A percentile compares a stretch with the other conserved stretches of the same genome.
Evolutionary conservation across 2,329 filamentous ascomycete species (phyloP).

Genomic region (Zarea fungicola): DNA sequence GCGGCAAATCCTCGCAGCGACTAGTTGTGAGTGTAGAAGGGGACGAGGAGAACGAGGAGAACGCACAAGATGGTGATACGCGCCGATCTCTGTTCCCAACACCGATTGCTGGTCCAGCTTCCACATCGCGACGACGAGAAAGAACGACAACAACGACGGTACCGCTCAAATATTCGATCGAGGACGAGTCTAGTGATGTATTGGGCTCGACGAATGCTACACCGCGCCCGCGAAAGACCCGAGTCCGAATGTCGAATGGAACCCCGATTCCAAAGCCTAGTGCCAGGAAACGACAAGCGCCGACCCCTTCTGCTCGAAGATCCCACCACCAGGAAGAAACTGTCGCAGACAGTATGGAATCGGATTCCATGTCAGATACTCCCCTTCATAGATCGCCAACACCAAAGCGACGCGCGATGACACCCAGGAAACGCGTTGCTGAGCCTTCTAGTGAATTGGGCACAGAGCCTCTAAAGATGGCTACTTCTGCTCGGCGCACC

Average conservation of each 20-base stretch:
- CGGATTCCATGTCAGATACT: slow-evolving; percentile 8
- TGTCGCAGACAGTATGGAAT: slow-evolving; percentile 17
- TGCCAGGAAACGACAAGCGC: slow-evolving; percentile 33
- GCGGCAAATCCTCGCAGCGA: slow-evolving; percentile 44
- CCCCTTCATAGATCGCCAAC: slow-evolving; percentile 4
- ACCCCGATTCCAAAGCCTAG: slow-evolving; percentile 42
- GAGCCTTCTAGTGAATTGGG: slow-evolving; percentile 25
- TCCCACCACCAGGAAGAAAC: slow-evolving; percentile 30
- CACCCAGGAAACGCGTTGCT: slow-evolving; percentile 13
- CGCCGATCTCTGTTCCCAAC: slow-evolving; percentile 40
- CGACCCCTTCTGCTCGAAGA: slow-evolving; percentile 39
- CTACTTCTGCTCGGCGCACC: slow-evolving; percentile 15
- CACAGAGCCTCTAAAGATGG: slow-evolving; percentile 15
- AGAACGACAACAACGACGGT: slow-evolving; percentile 45
- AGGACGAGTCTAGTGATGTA: slow-evolving; percentile 31
- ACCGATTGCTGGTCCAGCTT: slow-evolving; percentile 34
- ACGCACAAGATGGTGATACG: slow-evolving; percentile 26
- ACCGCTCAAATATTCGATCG: slow-evolving; percentile 41
- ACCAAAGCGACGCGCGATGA: slow-evolving; percentile 13
- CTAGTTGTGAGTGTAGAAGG: slow-evolving; percentile 54
- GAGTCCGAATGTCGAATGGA: slow-evolving; percentile 45
- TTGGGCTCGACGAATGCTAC: slow-evolving; percentile 25
- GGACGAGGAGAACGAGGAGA: slow-evolving; percentile 35
- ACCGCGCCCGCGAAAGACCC: slow-evolving; percentile 40
- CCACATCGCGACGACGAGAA: slow-evolving; percentile 27